Evolutionary conservation across 2,329 filamentous ascomycete species (phyloP), one percentile per base, ranked within the genome.

Genomic region (Fusarium chaquense): DNA sequence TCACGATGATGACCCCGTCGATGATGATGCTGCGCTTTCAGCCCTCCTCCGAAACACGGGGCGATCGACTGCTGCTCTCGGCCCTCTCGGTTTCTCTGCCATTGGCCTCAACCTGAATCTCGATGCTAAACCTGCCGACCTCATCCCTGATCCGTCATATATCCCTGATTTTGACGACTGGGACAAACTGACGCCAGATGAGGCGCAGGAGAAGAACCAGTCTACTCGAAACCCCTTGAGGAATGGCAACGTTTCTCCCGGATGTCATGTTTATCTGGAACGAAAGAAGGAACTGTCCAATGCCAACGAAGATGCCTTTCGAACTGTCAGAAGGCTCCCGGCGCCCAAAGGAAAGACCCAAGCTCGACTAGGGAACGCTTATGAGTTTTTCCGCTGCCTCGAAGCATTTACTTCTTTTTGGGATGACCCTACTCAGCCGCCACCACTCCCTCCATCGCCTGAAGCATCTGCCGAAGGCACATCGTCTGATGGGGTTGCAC

Each of bases 321-420:
- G 87, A 28, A 87, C 87, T 2, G 84, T 90, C 57, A 85, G 88
- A 26, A 84, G 89, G 45, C 80, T 90, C n/a, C 82, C 83, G 8
- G 80, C 86, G 1, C 82, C 83, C 35, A 83, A 83, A 41, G 89
- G 88, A 41, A 84, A 85, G 72, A 79, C 82, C 46, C 81, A 85
- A 36, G 83, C 84, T 32, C 85, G 88, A 9, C 78, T 91, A 10
- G 89, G 89, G 16, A 90, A 89, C 69, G 84, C 86, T 7, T 90
- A 90, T 71, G 89, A 90, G 76, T 90, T 91, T 77, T 91, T 86
- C 78, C 86, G 87, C 54, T 86, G 87, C 70, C 81, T 91, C 22
- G 89, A 91, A 71, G 76, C 83, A 28, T 84, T 89, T 73, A 86
- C 87, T 3, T 74, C 81, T 1, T 90, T 84, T 72, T 91, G 89